Conservation (phyloP, 2,329 filamentous ascomycete species). For the Zasmidium angulare region DNA sequence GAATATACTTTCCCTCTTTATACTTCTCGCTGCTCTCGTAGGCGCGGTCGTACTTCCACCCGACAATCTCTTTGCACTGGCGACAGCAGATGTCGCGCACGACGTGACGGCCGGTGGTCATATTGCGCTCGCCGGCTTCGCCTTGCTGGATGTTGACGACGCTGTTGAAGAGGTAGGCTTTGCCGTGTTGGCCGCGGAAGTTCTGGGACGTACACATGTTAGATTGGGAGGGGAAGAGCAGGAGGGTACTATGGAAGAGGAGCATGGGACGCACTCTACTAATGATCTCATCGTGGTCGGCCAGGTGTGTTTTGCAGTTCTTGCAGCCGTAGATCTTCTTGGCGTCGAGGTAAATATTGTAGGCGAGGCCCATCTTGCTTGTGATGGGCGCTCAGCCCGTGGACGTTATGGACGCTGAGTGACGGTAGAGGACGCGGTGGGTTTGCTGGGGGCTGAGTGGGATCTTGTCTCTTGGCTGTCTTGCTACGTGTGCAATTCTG, state of each 20-base stretch:
- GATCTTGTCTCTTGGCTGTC: too few relatives aligned
- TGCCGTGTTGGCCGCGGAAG: slow-evolving; percentile 97
- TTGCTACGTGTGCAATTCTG: too few relatives aligned
- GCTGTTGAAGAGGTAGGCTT: slow-evolving; percentile 91
- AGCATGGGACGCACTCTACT: slow-evolving; percentile 66
- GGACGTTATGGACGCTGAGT: too few relatives aligned
- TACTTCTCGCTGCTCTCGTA: slow-evolving; percentile 93
- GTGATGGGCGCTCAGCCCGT: slow-evolving; percentile 20
- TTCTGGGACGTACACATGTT: too few relatives aligned
- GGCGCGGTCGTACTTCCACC: slow-evolving; percentile 99
- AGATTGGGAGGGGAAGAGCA: background rate
- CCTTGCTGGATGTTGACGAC: slow-evolving; percentile 88
- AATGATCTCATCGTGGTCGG: slow-evolving; percentile 94
- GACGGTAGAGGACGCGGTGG: too few relatives aligned
- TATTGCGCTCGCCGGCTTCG: slow-evolving; percentile 89
- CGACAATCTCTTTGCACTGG: slow-evolving; percentile 88
- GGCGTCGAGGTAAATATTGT: slow-evolving; percentile 65
- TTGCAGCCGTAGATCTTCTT: slow-evolving; percentile 80
- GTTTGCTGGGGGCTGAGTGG: too few relatives aligned
- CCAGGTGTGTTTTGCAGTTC: slow-evolving; percentile 90
- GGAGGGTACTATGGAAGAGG: background rate
- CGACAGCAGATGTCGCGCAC: slow-evolving; percentile 91
- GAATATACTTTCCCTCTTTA: slow-evolving; percentile 97
- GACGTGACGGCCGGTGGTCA: slow-evolving; percentile 94
- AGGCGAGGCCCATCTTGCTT: slow-evolving; percentile 35